Evolutionary conservation across 1,139 yeast genomes (phyloP), one percentile per base, ranked within the genome.

Genomic region (Kluyveromyces sp.): DNA sequence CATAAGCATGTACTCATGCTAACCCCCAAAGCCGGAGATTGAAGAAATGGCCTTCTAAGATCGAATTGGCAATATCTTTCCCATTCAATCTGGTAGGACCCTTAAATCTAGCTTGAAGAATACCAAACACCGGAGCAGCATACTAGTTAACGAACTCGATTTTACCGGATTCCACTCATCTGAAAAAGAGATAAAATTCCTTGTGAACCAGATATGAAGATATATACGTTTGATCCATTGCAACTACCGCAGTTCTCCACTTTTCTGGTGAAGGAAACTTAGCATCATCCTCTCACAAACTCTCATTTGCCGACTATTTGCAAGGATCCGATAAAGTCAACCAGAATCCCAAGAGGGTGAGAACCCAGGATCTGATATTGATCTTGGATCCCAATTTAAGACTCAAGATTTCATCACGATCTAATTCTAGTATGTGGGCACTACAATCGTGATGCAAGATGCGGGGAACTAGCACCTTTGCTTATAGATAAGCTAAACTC

Each of bases 361-460:
- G 21, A 15, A 15, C 21, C 21, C 21, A 29, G 34, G 21, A n/a
- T 21, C 41, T 3, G n/a, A 44, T 7, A 7, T n/a, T 41, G 2
- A 6, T 7, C 5, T 4, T 33, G 15, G 2, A 7, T 37, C 42
- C 2, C 4, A 30, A 8, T 49, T 52, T 37, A 41, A 51, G 25
- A 45, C 43, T 15, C 45, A 46, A 26, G 42, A 30, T 2, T 45
- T 39, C 39, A 34, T 10, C 34, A 42, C 4, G 53, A 54, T n/a
- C 49, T 57, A 50, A 31, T 49, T 8, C 41, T 59, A 28, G 50
- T 58, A 6, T 59, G 63, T 43, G 62, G 61, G 1, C 63, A 59
- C 41, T 44, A 48, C 25, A 55, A 56, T 37, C 53, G 63, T 21
- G 63, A 59, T 44, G 46, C 39, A 7, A 51, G 61, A 29, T 59